Base-by-base conservation (phyloP, 1,139 yeast species). In the Saccharomyces hybrid region DNA sequence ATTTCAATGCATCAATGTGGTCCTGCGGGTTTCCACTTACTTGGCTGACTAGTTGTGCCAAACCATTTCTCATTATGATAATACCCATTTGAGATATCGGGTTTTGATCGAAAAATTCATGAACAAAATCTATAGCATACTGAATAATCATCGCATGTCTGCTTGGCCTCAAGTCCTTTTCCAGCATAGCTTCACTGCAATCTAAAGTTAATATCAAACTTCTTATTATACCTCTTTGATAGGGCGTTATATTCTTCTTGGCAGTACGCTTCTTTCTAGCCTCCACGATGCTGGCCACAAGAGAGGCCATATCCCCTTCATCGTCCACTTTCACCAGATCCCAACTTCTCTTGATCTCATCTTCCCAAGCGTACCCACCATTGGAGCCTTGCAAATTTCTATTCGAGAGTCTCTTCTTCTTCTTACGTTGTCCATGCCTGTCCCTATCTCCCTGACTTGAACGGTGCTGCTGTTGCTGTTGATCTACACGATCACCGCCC, bases 341-440 rank as follows among this genome's bases (percentile, higher is more conserved):
- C 99, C 99, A 93, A 57, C 96, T 84, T 61, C 98, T 77, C 65
- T 91, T 93, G 68, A 88, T 88, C 67, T 89, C 95, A 69, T 91
- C 99, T 75, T 93, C 99, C 99, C 99, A 93, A 0, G 97, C 79
- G 69, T 93, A 93, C 2, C 93, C 95, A 41, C 91, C 95, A 63
- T 75, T 80, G n/a, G 79, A 62, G 57, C 70, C 70, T 54, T 60
- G 63, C 47, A 64, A 52, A 32, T 61, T 61, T 53, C 63, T 57
- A 51, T 66, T 66, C 14, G 60, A 54, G 32, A 59, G 52, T 51
- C 61, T 59, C 58, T 60, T 63, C 60, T 64, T 64, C 54, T 57
- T 58, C 49, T 52, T 51, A 48, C 52, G 54, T 26, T 48, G 32
- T 27, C 11, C n/a, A 47, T 27, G 41, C 52, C 25, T 52, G 47